Evolutionary conservation across 331 rosid genomes (phyloP).

Genomic region (Acacia pycnantha): DNA sequence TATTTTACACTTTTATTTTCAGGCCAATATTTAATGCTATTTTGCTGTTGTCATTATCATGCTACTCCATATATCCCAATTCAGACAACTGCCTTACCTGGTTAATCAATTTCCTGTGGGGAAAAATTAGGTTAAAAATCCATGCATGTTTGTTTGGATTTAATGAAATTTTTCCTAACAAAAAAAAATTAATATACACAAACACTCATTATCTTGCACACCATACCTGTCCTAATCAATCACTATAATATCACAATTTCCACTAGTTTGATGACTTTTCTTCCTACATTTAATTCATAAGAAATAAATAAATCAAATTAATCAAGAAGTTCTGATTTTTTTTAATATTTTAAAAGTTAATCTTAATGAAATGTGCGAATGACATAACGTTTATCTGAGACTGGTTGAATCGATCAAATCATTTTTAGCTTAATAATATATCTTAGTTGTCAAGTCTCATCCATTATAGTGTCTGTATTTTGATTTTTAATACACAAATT

Average conservation of each 20-base stretch:
- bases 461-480: not conserved
- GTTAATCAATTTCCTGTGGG: not conserved
- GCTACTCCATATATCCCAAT: not conserved
- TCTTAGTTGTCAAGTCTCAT: not conserved
- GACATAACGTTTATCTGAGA: not conserved
- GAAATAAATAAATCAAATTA: no score
- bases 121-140: not conserved
- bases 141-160: not conserved
- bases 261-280: no score
- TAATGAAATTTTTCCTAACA: not conserved
- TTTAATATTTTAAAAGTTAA: not conserved
- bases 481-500: not conserved
- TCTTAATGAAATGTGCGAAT: not conserved
- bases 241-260: not conserved
- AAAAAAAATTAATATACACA: no score
- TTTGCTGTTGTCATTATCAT: not conserved
- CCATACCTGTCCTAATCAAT: not conserved
- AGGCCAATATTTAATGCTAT: not conserved
- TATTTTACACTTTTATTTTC: not conserved
- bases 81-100: not conserved
- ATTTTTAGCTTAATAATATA: not conserved
- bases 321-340: not conserved
- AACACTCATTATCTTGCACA: not conserved
- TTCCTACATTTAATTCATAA: no score
- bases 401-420: not conserved